Base-by-base conservation (phyloP, 2,329 filamentous ascomycete genomes). In the Pezicula carpinea region DNA sequence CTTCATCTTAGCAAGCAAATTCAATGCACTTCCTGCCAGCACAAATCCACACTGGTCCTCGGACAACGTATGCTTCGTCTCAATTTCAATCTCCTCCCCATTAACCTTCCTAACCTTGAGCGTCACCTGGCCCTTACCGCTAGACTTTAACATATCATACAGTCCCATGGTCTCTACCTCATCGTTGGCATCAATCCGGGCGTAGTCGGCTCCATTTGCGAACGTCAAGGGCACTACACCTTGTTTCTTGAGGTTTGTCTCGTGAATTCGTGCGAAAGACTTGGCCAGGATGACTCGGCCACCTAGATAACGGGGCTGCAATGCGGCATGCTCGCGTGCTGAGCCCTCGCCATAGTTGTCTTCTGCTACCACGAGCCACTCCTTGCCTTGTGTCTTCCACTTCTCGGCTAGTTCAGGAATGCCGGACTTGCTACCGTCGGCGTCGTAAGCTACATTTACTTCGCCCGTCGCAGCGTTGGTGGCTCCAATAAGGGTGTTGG, bases 201-300 rank as follows among this genome's bases (percentile, higher is more conserved):
- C 88, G 65, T 96, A 97, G 68, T 97, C 93, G 17, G 79, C 77
- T 69, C 95, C 90, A 66, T 96, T 77, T 39, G 74, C 88, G 63
- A 99, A 96, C 0, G 89, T 96, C 59, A 99, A 75, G 2, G 93
- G 93, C 38, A 99, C 89, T 29, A 99, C 87, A 53, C 93, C 93
- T 72, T 99, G 93, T 74, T 96, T 96, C 82, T 96, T 96, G 56
- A 96, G 73, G 67, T 96, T 96, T 23, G 90, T 95, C 76, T 96
- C 90, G 72, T 96, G 90, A 64, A 96, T 96, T 44, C 90, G 83
- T 0, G 90, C 90, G 64, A 96, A 95, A 32, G 80, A 87, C 74
- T 96, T 96, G 47, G 85, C 77, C 15, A 95, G 77, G 48, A 96
- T 89, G 62, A 95, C 76, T 42, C 88, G 79, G 17, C 87, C 89